Evolutionary conservation across 2,329 filamentous ascomycete species (phyloP), one percentile per base, ranked within the genome.

Genomic region (Paraphaeosphaeria sporulosa): DNA sequence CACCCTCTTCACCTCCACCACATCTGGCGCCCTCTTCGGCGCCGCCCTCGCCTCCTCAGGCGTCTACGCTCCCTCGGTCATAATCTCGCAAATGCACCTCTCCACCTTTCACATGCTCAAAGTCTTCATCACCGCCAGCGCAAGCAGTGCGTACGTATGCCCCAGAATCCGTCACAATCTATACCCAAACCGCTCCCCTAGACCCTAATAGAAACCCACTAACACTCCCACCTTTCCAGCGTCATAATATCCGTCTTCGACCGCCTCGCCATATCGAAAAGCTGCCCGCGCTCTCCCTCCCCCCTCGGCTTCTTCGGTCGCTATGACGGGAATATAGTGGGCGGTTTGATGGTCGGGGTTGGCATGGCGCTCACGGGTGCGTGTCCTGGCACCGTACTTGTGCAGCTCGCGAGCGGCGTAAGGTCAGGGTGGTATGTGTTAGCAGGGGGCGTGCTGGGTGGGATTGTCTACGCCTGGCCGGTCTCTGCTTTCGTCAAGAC

Each of bases 321-420:
- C 30, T 87, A 87, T 67, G 88, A 90, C 67, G 89, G 87, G 58
- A 91, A 91, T 71, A 75, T 90, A 49, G 65, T 90, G 64, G 89
- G 89, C 57, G 89, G 89, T 4, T 69, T 81, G 17, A 75, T 90
- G 2, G 82, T 89, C 27, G 89, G 89, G 38, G 73, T 83, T n/a
- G 89, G 89, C 57, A 90, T 91, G 88, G 83, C 86, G 6, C 76
- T 90, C 17, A 85, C 87, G 0, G 88, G 87, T 9, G 85, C 88
- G 0, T 90, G 89, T 60, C 87, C 89, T 0, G 89, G 89, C 0
- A 89, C 87, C 0, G 82, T 90, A 6, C 82, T 89, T 51, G 83
- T 85, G 0, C 89, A 91, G 74, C 68, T 87, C 12, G 87, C 83
- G 1, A 78, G 83, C 13, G 84, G 85, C 1, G 78, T 88, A 2